Percentiles rank a stretch among this genome's conserved stretches.
Conservation (phyloP, 2,329 filamentous ascomycete genomes). For the Venturia asperata region DNA sequence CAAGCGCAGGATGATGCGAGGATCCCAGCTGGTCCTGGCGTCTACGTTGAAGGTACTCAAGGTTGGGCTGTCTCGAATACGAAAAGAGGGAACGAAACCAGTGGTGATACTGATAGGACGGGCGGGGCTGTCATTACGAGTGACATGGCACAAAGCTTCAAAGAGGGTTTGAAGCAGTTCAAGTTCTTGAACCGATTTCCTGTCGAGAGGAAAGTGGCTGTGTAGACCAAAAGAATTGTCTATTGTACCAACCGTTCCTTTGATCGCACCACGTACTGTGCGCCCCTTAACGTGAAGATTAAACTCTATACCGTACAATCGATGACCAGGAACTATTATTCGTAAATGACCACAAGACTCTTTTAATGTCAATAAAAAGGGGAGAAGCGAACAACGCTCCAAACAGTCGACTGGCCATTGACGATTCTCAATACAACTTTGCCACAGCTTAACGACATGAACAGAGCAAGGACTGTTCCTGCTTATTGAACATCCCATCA, state of each 20-base stretch:
- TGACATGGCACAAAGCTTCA: conserved; percentile 41
- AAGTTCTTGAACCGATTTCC: conserved; percentile 58
- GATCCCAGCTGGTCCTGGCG: conserved; percentile 32
- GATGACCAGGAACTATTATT: too few relatives aligned
- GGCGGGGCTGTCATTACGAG: conserved; percentile 18
- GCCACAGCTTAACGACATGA: too few relatives aligned
- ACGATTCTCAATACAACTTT: too few relatives aligned
- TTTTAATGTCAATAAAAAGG: too few relatives aligned
- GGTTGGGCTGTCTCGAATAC: conserved; percentile 21
- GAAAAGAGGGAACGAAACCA: conserved; percentile 22
- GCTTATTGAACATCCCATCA: too few relatives aligned
- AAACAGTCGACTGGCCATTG: too few relatives aligned
- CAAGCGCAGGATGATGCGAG: conserved; percentile 38
- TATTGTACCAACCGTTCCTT: background rate
- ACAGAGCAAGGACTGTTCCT: too few relatives aligned
- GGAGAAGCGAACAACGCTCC: too few relatives aligned
- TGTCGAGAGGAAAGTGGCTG: background rate
- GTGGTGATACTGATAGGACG: background rate
- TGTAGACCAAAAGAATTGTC: background rate
- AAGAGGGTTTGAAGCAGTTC: conserved; percentile 55
- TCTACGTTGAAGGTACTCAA: conserved; percentile 27
- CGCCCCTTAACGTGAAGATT: too few relatives aligned
- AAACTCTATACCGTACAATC: too few relatives aligned
- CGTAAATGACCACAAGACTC: too few relatives aligned
- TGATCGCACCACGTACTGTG: background rate